Percentiles rank a stretch among this genome's conserved stretches.
phyloP scores from a whole-genome alignment of 129 eudicot species.

The Artemisia argyi region DNA sequence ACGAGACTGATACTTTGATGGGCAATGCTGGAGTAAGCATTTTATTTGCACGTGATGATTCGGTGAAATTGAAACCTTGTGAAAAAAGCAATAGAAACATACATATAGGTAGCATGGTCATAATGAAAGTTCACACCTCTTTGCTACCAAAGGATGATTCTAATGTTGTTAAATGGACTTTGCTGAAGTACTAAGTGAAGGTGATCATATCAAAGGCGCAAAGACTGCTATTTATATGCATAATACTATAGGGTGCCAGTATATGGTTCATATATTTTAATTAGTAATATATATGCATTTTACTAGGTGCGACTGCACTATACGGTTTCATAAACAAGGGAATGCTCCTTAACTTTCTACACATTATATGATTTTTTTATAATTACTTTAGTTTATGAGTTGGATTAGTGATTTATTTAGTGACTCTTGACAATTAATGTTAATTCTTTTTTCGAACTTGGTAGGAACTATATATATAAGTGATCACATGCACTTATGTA shows the following conservation, averaged over 20 bases:
- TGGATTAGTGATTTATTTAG: too few species aligned
- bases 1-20: neutral
- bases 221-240: conserved; percentile 21
- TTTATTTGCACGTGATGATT: conserved; percentile 16
- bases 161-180: conserved; percentile 15
- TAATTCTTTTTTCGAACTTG: too few species aligned
- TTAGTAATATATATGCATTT: conserved; percentile 17
- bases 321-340: neutral
- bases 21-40: conserved; percentile 24
- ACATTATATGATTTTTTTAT: neutral
- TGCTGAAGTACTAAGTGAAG: neutral
- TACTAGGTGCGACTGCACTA: conserved; percentile 11
- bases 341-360: neutral
- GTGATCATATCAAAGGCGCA: conserved; percentile 6
- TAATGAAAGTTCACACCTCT: conserved; percentile 12
- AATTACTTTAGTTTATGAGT: neutral
- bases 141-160: neutral
- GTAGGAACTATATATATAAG: too few species aligned
- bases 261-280: neutral
- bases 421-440: too few species aligned
- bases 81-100: conserved; percentile 16
- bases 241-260: conserved; percentile 6
- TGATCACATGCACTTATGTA: too few species aligned
- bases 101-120: conserved; percentile 21
- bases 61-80: neutral